Conservation (phyloP, 202 grass and related monocot genomes). For the Zizania palustris region DNA sequence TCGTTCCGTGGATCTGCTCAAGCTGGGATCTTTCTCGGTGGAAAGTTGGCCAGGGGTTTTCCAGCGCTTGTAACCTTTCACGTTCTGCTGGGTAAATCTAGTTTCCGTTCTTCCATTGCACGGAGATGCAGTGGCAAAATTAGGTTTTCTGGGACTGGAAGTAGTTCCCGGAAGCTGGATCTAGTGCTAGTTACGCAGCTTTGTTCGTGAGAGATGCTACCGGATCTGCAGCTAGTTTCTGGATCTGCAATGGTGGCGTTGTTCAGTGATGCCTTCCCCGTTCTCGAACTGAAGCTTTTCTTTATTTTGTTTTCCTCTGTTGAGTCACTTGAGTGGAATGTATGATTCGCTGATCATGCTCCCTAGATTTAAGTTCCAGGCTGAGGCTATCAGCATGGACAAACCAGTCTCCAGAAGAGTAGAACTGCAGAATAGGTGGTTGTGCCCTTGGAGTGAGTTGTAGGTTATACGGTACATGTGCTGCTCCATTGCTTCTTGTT, state of each 20-base stretch:
- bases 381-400: not conserved
- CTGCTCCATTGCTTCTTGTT: conserved; percentile 32
- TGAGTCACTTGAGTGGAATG: not conserved
- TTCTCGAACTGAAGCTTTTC: not conserved
- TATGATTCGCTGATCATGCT: not conserved
- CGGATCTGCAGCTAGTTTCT: conserved; percentile 24
- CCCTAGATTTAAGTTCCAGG: not conserved
- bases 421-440: not conserved
- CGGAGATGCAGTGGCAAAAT: not conserved
- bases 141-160: not conserved
- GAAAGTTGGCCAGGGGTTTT: not conserved
- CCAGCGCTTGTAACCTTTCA: not conserved
- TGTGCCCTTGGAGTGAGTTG: conserved; percentile 6
- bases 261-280: not conserved
- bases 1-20: not conserved
- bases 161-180: not conserved
- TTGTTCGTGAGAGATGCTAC: not conserved
- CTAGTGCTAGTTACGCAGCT: too few species aligned
- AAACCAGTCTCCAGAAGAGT: conserved; percentile 24
- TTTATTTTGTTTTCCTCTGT: not conserved
- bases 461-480: conserved; percentile 40
- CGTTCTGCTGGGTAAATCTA: not conserved
- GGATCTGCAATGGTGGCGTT: conserved; percentile 36
- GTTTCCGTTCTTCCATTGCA: not conserved
- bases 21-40: not conserved